A percentile compares a stretch with the other conserved stretches of the same genome.
Evolutionary conservation across 2,329 filamentous ascomycete species (phyloP).

Genomic region (Fonsecaea erecta): DNA sequence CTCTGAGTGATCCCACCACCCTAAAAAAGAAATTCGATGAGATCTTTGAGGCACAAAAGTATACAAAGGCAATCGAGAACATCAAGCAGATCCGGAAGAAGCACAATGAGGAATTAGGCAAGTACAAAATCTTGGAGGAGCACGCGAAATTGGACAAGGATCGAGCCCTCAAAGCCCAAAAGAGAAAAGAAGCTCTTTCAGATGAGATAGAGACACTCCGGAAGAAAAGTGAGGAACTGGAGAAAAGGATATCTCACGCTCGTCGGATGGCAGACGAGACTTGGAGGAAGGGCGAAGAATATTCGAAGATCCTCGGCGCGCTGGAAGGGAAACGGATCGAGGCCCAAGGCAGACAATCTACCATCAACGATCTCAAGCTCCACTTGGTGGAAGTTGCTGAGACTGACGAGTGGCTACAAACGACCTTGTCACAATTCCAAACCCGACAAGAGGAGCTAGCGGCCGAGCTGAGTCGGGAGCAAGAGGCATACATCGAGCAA

Average conservation of each 20-base stretch:
- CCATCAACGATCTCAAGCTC: conserved; percentile 69
- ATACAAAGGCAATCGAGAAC: conserved; percentile 96
- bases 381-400: conserved; percentile 79
- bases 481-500: conserved; percentile 69
- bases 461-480: conserved; percentile 66
- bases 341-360: conserved; percentile 70
- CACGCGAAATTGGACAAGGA: conserved; percentile 85
- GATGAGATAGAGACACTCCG: conserved; percentile 64
- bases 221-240: conserved; percentile 65
- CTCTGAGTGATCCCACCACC: conserved; percentile 81
- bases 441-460: conserved; percentile 70
- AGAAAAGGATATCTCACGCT: conserved; percentile 50
- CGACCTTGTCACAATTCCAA: conserved; percentile 76
- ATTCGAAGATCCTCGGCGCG: conserved; percentile 73
- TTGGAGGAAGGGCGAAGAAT: conserved; percentile 73
- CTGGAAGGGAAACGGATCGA: conserved; percentile 78
- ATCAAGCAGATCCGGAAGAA: conserved; percentile 85
- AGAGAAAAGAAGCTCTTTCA: conserved; percentile 67
- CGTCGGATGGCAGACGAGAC: conserved; percentile 65
- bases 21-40: conserved; percentile 96
- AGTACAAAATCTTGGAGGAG: conserved; percentile 74
- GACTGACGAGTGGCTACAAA: conserved; percentile 74
- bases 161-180: conserved; percentile 73
- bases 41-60: conserved; percentile 96
- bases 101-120: conserved; percentile 74